Conservation (phyloP, 352 stramenopile species). For the Pythium phragmitis region DNA sequence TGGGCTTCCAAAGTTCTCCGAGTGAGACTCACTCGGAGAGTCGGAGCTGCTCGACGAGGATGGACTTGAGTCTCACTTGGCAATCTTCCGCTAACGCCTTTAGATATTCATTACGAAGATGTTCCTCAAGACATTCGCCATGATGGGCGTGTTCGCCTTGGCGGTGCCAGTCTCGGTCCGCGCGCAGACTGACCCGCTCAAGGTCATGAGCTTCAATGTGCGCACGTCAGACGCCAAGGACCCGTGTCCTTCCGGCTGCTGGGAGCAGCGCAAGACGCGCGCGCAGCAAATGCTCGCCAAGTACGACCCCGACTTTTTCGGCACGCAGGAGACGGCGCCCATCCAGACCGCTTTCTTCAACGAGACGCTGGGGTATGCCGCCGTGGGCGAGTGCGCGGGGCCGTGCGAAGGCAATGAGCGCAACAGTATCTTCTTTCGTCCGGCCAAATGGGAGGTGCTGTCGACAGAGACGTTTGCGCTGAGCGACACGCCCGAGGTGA, state of each 20-base stretch:
- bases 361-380: conserved; percentile 32
- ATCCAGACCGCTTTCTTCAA: conserved; percentile 67
- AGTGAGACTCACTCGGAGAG: too few species aligned
- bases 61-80: not conserved
- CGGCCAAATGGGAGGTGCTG: conserved; percentile 42
- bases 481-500: conserved; percentile 58
- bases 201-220: conserved; percentile 79
- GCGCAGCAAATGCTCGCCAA: conserved; percentile 55
- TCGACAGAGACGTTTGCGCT: conserved; percentile 51
- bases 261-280: conserved; percentile 67
- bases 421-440: conserved; percentile 67
- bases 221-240: conserved; percentile 58
- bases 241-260: conserved; percentile 63
- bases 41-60: too few species aligned
- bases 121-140: conserved; percentile 16
- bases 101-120: conserved; percentile 3
- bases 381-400: conserved; percentile 59
- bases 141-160: not conserved
- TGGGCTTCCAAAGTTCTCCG: too few species aligned
- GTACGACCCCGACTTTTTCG: conserved; percentile 64
- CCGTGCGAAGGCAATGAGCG: conserved; percentile 59
- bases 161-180: not conserved
- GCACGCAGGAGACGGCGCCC: conserved; percentile 80
- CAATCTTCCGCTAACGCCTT: conserved; percentile 1
- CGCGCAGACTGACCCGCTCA: conserved; percentile 16